Base-by-base conservation (phyloP, 1,139 yeast species). In the Yamadazyma taylorii region DNA sequence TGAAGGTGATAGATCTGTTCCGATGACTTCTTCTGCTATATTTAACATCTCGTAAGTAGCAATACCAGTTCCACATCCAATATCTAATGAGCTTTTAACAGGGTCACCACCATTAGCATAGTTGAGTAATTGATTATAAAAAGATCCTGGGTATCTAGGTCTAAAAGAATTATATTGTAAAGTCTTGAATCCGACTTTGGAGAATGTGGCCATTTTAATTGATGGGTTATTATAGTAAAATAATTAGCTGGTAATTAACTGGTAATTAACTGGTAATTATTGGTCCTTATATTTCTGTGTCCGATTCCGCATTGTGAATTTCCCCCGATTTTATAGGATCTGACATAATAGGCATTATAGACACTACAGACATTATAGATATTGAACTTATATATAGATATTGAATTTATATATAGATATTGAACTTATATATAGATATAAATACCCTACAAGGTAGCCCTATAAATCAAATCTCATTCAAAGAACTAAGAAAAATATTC, bases 171-270 rank as follows among this genome's bases (percentile, higher is more conserved):
- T 66, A 59, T 88, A 88, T 38, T 69, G 65, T 34, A 72, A 60
- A 0, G 90, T 71, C 41, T 79, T 73, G 62, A 80, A 87, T 14
- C 70, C 66, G 1, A 66, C 52, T 36, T 75, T 78, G 5, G 90
- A 67, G 55, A 82, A 87, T 1, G 85, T 74, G 2, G 90, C 61
- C 94, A 85, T n/a, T n/a, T n/a, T n/a, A n/a, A n/a, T n/a, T n/a
- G n/a, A n/a, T n/a, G n/a, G n/a, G n/a, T n/a, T n/a, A n/a, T n/a
- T n/a, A n/a, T n/a, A n/a, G n/a, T n/a, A n/a, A n/a, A n/a, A n/a
- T n/a, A n/a, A n/a, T n/a, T n/a, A n/a, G n/a, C n/a, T n/a, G n/a
- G n/a, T n/a, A n/a, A n/a, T n/a, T n/a, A n/a, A n/a, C n/a, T n/a
- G n/a, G n/a, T n/a, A n/a, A n/a, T n/a, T n/a, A n/a, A n/a, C n/a